Evolutionary conservation across 2,329 filamentous ascomycete species (phyloP), one percentile per base, ranked within the genome.

Genomic region (Colletotrichum liriopes): DNA sequence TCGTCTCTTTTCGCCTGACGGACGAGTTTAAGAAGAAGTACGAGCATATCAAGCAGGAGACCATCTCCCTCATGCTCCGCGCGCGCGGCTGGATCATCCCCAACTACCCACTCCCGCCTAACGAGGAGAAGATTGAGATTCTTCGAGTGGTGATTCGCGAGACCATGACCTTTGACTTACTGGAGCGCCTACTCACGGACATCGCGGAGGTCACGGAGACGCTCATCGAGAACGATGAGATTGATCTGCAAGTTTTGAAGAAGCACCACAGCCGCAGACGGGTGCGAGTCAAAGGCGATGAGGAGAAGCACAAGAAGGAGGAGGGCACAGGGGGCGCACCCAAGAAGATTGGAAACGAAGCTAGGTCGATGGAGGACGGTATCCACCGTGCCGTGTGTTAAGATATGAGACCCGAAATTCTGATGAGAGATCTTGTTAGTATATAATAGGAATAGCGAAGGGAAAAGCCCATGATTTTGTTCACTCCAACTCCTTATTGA

Each of bases 71-170:
- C 23, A 81, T 93, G 51, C 81, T 93, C 67, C 86, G 91, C 18
- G 88, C 89, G 5, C 91, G 91, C 77, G 90, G 93, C 80, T 93
- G 92, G 83, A 93, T 93, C 72, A 90, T 93, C 69, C 91, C 91
- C 29, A 93, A 93, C 82, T 93, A 93, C 78, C 87, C 90, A 1
- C 84, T 93, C 6, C 91, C 91, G 11, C 91, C 91, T 0, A 84
- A 83, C 54, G 89, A 90, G 77, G 87, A 91, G 20, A 84, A 87
- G 65, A 91, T 83, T 0, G 91, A 93, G 80, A 93, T 93, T 72
- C 80, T 93, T 65, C 84, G 92, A n/a, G 86, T 93, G 0, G 91
- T 93, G 3, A 85, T 93, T 8, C 85, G 91, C 56, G 91, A 93
- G 80, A 90, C 84, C 76, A 89, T 93, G 88, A 89, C 86, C n/a